phyloP scores from a whole-genome alignment of 805 yeast genomes.

The Candida verbasci region DNA sequence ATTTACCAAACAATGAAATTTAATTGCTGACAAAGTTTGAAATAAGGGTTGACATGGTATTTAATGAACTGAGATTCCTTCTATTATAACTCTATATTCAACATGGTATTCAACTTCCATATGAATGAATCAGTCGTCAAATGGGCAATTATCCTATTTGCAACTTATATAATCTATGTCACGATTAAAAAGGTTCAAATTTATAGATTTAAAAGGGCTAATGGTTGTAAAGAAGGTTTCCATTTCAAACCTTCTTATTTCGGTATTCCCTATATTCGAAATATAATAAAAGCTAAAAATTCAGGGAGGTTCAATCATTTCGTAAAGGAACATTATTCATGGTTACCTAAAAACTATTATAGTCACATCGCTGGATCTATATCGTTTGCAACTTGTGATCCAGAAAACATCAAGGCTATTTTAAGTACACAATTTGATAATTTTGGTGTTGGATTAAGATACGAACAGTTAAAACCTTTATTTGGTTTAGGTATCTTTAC shows the following conservation, averaged over 20 bases:
- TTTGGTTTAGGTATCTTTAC: constrained; percentile 42
- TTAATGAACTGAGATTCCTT: too few species aligned
- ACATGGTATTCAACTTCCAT: too few species aligned
- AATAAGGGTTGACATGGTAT: too few species aligned
- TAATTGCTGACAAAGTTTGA: too few species aligned
- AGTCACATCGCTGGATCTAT: background rate
- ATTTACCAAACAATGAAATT: too few species aligned
- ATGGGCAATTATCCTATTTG: too few species aligned
- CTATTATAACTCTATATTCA: too few species aligned
- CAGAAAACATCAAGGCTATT: constrained; percentile 38
- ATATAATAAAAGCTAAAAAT: background rate
- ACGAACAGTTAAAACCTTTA: constrained; percentile 30
- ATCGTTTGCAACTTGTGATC: constrained; percentile 25
- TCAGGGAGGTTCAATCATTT: background rate
- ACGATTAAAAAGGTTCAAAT: background rate
- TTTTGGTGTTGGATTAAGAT: constrained; percentile 34
- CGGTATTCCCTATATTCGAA: background rate
- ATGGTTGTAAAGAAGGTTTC: constrained; percentile 1
- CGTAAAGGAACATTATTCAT: background rate
- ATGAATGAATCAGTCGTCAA: too few species aligned
- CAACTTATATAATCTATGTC: background rate
- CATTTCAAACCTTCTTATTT: background rate
- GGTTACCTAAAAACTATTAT: background rate
- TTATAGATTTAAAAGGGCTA: background rate
- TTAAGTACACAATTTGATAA: constrained; percentile 40